These are phyloP conservation scores for Porogramme epimiltina DNA, from an alignment of 1,284 basidiomycete genomes.

Conservation along the genomic window DNA sequence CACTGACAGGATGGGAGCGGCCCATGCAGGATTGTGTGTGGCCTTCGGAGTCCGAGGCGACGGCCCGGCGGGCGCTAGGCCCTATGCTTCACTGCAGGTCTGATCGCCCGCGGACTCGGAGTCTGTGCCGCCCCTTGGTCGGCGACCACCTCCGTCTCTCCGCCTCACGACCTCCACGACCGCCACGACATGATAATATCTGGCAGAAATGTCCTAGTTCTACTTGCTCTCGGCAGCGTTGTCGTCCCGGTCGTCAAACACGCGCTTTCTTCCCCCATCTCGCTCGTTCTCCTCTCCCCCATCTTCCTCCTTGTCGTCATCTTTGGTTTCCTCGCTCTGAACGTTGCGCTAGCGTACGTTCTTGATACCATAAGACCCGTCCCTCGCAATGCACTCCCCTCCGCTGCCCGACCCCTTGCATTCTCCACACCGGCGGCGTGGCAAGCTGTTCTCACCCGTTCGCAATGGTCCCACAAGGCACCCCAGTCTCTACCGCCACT, in stretches of 20 bases:
- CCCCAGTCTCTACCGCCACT: constrained; percentile 65
- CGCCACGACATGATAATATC: constrained; percentile 14
- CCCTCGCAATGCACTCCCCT: constrained; percentile 39
- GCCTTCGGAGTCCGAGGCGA: too few relatives aligned
- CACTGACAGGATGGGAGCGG: too few relatives aligned
- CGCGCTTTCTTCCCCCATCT: constrained; percentile 63
- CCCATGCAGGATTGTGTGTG: too few relatives aligned
- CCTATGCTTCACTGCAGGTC: too few relatives aligned
- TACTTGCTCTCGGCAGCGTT: constrained; percentile 43
- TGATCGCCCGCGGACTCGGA: too few relatives aligned
- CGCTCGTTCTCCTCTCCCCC: constrained; percentile 65
- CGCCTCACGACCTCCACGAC: background rate
- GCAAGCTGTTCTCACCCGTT: constrained; percentile 83
- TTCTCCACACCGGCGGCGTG: constrained; percentile 92
- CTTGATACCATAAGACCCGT: constrained; percentile 49
- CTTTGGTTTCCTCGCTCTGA: constrained; percentile 51
- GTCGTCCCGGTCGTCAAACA: constrained; percentile 54
- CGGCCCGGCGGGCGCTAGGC: too few relatives aligned
- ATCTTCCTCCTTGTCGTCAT: constrained; percentile 52
- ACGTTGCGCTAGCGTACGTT: constrained; percentile 56
- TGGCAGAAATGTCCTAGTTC: constrained; percentile 22
- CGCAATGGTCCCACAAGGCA: constrained; percentile 78
- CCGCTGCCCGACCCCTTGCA: constrained; percentile 67
- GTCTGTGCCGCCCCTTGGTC: too few relatives aligned
- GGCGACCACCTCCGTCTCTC: background rate